Conservation (phyloP, 345 rosid species). For the Theobroma cacao region DNA sequence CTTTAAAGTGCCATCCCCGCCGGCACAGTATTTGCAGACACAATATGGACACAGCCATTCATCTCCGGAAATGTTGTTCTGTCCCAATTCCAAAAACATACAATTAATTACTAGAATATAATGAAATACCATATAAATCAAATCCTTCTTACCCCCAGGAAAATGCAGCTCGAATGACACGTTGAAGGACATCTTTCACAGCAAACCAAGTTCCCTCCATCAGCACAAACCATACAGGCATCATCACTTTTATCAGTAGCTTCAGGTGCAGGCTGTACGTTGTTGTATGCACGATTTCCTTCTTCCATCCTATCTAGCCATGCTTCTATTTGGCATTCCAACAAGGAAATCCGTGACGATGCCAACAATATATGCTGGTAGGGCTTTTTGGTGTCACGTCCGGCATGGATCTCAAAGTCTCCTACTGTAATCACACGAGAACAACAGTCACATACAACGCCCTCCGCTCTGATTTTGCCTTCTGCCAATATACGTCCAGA, state of each 20-base stretch:
- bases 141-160: conserved; percentile 19
- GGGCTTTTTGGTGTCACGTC: background rate
- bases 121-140: no score
- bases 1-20: background rate
- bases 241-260: conserved; percentile 18
- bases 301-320: background rate
- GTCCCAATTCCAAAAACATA: background rate
- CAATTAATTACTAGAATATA: background rate
- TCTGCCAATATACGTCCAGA: background rate
- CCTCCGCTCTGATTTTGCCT: conserved; percentile 14
- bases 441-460: conserved; percentile 26
- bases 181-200: conserved; percentile 33
- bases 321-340: background rate
- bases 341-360: background rate
- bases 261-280: background rate
- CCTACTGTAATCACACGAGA: background rate
- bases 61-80: conserved; percentile 23
- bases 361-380: background rate
- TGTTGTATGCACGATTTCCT: background rate
- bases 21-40: conserved; percentile 20
- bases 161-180: conserved; percentile 17
- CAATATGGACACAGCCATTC: conserved; percentile 28
- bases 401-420: conserved; percentile 26
- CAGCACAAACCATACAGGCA: conserved; percentile 29
- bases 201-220: conserved; percentile 33